Percentiles rank a stretch among this genome's conserved stretches.
Evolutionary conservation across 352 stramenopile species (phyloP).

Genomic region (Phytophthora quininea): DNA sequence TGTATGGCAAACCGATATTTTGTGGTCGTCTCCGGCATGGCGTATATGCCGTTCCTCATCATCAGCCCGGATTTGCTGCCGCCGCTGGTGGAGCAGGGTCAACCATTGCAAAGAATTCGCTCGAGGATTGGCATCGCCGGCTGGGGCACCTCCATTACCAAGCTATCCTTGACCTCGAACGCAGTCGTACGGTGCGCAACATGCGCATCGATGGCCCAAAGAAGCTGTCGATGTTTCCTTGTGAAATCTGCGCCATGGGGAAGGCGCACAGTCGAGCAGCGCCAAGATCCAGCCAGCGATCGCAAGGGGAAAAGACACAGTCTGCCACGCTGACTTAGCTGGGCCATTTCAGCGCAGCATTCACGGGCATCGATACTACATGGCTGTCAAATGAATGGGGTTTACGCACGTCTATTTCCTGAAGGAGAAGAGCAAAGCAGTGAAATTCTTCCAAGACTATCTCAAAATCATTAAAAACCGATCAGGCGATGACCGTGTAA

Average conservation of each 20-base stretch:
- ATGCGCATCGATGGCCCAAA: no score
- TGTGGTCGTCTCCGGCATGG: not conserved
- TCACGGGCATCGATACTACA: not conserved
- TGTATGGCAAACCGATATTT: not conserved
- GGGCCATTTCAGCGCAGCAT: not conserved
- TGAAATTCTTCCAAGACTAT: not conserved
- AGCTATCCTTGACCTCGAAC: not conserved
- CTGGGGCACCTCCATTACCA: not conserved
- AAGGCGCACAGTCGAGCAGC: not conserved
- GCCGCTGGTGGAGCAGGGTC: no score
- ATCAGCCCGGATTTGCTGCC: not conserved
- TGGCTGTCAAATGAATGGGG: not conserved
- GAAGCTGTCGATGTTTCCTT: not conserved
- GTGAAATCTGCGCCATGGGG: not conserved
- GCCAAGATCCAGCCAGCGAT: not conserved
- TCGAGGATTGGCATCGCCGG: slow-evolving; percentile 2
- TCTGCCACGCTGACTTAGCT: slow-evolving; percentile 7
- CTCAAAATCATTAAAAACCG: not conserved
- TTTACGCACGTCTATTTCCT: slow-evolving; percentile 1
- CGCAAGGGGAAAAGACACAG: not conserved
- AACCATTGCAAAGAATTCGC: not conserved
- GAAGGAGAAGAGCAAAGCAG: not conserved
- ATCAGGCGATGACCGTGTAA: not conserved
- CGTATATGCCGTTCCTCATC: not conserved
- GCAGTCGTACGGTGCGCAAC: not conserved